Evolutionary conservation across 2,329 filamentous ascomycete species (phyloP), one percentile per base, ranked within the genome.

Genomic region (Zymoseptoria tritici): DNA sequence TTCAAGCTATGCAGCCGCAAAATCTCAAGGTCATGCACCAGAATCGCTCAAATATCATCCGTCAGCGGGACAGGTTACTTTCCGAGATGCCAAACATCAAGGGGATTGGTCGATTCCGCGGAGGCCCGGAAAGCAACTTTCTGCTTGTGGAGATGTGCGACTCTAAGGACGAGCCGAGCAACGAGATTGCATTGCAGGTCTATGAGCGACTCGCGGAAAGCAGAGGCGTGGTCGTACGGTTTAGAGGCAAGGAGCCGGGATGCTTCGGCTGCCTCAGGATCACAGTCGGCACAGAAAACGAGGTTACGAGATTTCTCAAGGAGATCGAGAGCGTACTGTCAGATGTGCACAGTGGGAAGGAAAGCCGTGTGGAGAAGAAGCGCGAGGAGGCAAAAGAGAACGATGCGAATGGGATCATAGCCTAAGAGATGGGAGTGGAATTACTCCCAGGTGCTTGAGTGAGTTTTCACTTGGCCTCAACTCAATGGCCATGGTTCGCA

Each of bases 221-320:
- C 49, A 87, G 85, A 72, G 91, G 93, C 0, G 93, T 99, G 0
- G 92, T 99, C 6, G 93, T 97, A 3, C 81, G 94, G 57, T 99
- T 97, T 75, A 82, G 94, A 67, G 94, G 94, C 54, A 95, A 92
- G 77, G 94, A 99, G 79, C 80, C 89, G 65, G 93, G 92, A 4
- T 99, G 94, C 72, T 75, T 87, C 50, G 94, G 93, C 0, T 97
- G 93, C 70, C 76, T 99, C 73, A 84, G 94, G 58, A 90, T 97
- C 66, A 99, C 94, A 0, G 85, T 99, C 11, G 94, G 94, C 16
- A 97, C 93, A 0, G 89, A 95, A 73, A 77, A 84, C 1, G 94
- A 99, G 75, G 90, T 95, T 8, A 87, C 86, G 24, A 82, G 86
- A 60, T 90, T 97, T 71, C 72, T 99, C 67, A 77, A 78, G 20